phyloP scores from a whole-genome alignment of 257 asterid genomes.

The Ophiorrhiza pumila region DNA sequence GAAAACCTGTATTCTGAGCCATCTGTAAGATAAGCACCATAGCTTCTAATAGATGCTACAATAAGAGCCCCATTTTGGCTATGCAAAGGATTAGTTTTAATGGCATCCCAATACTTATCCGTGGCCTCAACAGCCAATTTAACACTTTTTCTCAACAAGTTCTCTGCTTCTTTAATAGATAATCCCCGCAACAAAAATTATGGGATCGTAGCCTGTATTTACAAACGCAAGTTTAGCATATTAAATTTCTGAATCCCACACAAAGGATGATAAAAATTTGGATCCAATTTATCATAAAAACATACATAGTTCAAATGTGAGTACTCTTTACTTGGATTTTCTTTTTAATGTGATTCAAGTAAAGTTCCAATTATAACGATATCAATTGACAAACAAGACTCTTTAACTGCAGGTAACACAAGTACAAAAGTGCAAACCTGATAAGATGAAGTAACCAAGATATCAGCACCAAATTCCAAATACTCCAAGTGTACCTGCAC shows the following conservation, averaged over 20 bases:
- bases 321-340: too few relatives aligned
- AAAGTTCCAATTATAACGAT: too few relatives aligned
- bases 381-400: too few relatives aligned
- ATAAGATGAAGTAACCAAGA: slow-evolving; percentile 62
- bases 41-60: slow-evolving; percentile 89
- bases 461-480: slow-evolving; percentile 74
- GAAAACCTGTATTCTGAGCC: slow-evolving; percentile 86
- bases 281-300: not conserved
- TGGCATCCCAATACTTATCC: slow-evolving; percentile 56
- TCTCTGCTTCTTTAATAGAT: slow-evolving; percentile 61
- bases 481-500: slow-evolving; percentile 70
- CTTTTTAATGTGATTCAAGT: too few relatives aligned
- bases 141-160: slow-evolving; percentile 53
- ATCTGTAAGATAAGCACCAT: slow-evolving; percentile 85
- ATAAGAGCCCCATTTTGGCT: slow-evolving; percentile 56
- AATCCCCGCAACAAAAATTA: slow-evolving; percentile 70
- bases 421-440: slow-evolving; percentile 56
- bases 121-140: slow-evolving; percentile 64
- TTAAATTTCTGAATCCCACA: too few relatives aligned
- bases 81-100: slow-evolving; percentile 29
- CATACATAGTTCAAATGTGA: too few relatives aligned
- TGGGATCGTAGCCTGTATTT: slow-evolving; percentile 61
- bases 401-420: too few relatives aligned
- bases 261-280: not conserved
- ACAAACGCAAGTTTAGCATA: not conserved